Evolutionary conservation across 805 yeast species (phyloP), one percentile per base, ranked within the genome.

Genomic region (Kazachstania kunashirensis): DNA sequence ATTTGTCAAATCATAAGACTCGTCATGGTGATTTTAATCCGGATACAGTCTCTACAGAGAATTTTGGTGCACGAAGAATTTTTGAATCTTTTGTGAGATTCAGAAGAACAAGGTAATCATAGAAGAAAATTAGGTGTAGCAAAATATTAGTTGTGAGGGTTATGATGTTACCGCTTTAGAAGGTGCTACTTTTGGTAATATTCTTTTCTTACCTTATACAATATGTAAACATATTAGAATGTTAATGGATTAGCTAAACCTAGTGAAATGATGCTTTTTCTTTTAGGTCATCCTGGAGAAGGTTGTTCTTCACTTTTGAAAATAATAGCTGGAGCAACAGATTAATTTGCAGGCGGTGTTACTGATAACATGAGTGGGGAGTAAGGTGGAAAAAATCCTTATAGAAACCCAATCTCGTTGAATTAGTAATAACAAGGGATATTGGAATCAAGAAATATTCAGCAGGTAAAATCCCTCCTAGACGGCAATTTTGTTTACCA

Each of bases 221-320:
- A 55, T 47, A 12, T 47, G 46, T 29, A 51, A 49, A 31, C 45
- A 57, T 39, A 46, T 56, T 28, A 54, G 5, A 50, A 66, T 28
- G 68, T 50, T 64, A 70, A 55, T 62, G 62, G 40, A 48, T 47
- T 54, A 61, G 73, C 75, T 11, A 62, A 66, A 37, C 71, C 81
- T 2, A 85, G 86, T 46, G 85, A 79, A 48, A 70, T 79, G 76
- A 67, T 76, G 24, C 61, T 80, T 33, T 57, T 12, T 48, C 49
- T 31, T 44, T 47, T 13, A 42, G 53, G 32, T 56, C 44, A 39
- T 49, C 50, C 18, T 53, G 53, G 17, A 57, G 55, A 36, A 54
- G 60, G 61, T 59, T 57, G 25, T 47, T 55, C 11, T 66, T 67
- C 13, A 45, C 66, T 29, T 6, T 10, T 29, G 13, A 29, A 29